Percentiles rank a stretch among this genome's conserved stretches.
Conservation (phyloP, 2,329 filamentous ascomycete genomes). For the Huntiella omanensis region DNA sequence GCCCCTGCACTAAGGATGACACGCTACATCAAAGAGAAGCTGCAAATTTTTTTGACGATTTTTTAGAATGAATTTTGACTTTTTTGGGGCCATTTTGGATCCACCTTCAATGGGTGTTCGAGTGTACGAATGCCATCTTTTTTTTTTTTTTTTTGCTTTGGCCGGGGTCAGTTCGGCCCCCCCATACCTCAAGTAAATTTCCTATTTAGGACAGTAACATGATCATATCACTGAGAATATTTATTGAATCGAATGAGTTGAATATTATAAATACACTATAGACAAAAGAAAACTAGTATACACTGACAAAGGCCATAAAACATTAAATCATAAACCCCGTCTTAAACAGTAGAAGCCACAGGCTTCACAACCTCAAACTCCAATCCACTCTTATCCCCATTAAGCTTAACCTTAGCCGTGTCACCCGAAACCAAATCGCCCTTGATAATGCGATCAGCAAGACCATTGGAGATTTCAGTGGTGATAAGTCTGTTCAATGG, state of each 20-base stretch:
- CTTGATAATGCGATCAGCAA: slow-evolving; percentile 83
- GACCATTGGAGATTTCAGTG: slow-evolving; percentile 70
- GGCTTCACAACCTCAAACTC: slow-evolving; percentile 3
- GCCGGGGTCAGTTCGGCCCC: background rate
- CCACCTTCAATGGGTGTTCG: background rate
- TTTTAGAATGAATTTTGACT: slow-evolving; percentile 1
- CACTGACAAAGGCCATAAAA: background rate
- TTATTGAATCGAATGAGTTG: no score
- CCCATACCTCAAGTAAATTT: no score
- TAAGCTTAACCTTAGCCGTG: slow-evolving; percentile 49
- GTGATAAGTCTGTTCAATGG: slow-evolving; percentile 82
- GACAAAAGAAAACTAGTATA: slow-evolving; percentile 1
- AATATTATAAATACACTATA: background rate
- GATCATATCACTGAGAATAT: no score
- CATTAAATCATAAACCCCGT: background rate
- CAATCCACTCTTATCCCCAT: slow-evolving; percentile 20
- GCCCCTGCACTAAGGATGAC: slow-evolving; percentile 87
- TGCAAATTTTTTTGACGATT: slow-evolving; percentile 17
- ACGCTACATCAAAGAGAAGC: slow-evolving; percentile 69
- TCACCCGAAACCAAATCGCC: slow-evolving; percentile 64
- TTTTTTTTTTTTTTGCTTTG: background rate
- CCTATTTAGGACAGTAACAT: no score
- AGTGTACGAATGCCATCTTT: background rate
- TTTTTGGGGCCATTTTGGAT: background rate
- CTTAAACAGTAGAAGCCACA: background rate